Evolutionary conservation across 805 yeast genomes (phyloP), one percentile per base, ranked within the genome.

Genomic region (Tetrapisispora pingtungensis): DNA sequence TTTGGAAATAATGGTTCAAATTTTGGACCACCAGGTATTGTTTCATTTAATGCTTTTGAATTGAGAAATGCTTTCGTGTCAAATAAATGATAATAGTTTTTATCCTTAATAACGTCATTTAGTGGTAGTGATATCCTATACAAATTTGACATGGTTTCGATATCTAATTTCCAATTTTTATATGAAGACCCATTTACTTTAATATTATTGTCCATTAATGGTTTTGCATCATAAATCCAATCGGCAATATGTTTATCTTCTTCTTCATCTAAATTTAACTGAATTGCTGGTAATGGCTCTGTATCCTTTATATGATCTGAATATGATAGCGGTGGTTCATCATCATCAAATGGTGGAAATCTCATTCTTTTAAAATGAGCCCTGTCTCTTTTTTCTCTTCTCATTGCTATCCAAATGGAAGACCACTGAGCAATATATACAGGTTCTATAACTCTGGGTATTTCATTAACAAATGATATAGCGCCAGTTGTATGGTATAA

Each of bases 261-360:
- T 10, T 66, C 68, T 26, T 73, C 74, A 53, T 80, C 82, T n/a
- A 84, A 61, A 22, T 81, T 82, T 49, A 84, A 57, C 49, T 70
- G 77, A 19, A 89, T 75, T 0, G 90, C 72, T n/a, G 81, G 90
- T 6, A 77, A 71, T 0, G 86, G 80, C 41, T 83, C 89, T 0
- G 80, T 66, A 14, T 78, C 82, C 48, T 84, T 82, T 13, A 88
- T 67, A 55, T 84, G 82, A 45, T 87, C 94, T n/a, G 78, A 56
- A 80, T 85, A 93, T 45, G 81, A 76, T 28, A 89, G 58, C 1
- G 95, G 94, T 0, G 96, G 96, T 61, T 90, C 97, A 62, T 93
- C 98, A 59, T 93, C 99, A 62, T 93, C 98, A 65, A 90, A 88
- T 0, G 95, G 89, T 1, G 99, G 99, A 53, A 93, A 84, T 45